These are phyloP conservation scores for Hypoxylon trugodes DNA, from an alignment of 495 filamentous ascomycete genomes.

Conservation along the genomic window DNA sequence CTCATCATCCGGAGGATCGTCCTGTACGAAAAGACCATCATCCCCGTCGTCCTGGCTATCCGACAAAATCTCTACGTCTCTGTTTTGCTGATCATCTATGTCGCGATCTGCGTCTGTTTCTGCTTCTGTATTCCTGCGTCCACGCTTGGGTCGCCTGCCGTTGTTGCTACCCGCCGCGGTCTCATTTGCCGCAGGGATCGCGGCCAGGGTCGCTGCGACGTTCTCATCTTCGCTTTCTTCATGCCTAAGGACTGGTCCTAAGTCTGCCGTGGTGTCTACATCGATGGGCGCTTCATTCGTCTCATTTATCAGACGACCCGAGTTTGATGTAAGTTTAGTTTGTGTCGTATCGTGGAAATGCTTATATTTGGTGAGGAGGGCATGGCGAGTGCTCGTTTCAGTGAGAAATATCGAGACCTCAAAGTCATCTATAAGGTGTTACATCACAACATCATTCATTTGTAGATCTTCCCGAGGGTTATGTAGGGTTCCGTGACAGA, in stretches of 20 bases:
- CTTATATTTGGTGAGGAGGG: conserved; percentile 85
- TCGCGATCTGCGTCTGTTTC: conserved; percentile 39
- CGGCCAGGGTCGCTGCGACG: conserved; percentile 53
- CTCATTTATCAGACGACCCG: conserved; percentile 64
- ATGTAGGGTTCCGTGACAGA: conserved; percentile 20
- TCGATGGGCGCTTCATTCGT: conserved; percentile 60
- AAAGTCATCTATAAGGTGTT: conserved; percentile 77
- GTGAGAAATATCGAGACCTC: conserved; percentile 94
- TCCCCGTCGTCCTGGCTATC: conserved; percentile 39
- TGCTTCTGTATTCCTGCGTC: conserved; percentile 42
- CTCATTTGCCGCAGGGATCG: conserved; percentile 54
- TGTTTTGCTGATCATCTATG: conserved; percentile 16
- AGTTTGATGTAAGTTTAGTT: conserved; percentile 63
- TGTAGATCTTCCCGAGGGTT: conserved; percentile 13
- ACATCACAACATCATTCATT: conserved; percentile 36
- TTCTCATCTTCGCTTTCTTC: conserved; percentile 53
- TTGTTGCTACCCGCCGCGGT: conserved; percentile 33
- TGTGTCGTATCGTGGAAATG: conserved; percentile 65
- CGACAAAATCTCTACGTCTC: conserved; percentile 37
- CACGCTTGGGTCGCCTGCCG: conserved; percentile 41
- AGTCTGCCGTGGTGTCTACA: conserved; percentile 50
- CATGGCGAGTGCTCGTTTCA: conserved; percentile 85
- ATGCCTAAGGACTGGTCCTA: conserved; percentile 29
- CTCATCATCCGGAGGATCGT: conserved; percentile 36
- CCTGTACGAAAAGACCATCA: conserved; percentile 50